phyloP scores from a whole-genome alignment of 441 rosid species.

The Bruguiera hainesii region DNA sequence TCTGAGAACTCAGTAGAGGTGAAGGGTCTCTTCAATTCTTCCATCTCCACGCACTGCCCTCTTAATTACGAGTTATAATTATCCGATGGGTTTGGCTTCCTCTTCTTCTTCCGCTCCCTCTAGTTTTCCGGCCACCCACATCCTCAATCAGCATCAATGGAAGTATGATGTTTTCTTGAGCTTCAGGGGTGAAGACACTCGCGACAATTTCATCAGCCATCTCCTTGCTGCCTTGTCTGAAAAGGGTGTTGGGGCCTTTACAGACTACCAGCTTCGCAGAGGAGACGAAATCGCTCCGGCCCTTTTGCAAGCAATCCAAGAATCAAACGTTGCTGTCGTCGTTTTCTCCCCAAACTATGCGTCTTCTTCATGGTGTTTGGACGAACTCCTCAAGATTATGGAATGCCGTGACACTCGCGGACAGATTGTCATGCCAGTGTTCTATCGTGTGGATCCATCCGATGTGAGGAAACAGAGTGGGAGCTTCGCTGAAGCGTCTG shows the following conservation, averaged over 20 bases:
- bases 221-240: not conserved
- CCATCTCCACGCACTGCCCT: no score
- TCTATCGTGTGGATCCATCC: no score
- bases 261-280: not conserved
- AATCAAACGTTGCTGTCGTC: not conserved
- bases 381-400: not conserved
- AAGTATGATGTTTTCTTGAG: not conserved
- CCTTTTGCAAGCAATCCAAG: not conserved
- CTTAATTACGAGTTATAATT: no score
- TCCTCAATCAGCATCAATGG: no score
- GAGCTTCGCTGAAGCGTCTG: no score
- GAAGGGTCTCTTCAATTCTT: no score
- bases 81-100: no score
- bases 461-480: no score
- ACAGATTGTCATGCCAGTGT: not conserved
- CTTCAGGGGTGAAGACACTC: not conserved
- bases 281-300: not conserved
- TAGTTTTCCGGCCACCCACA: no score
- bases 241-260: not conserved
- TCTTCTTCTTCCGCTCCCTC: no score
- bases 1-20: no score
- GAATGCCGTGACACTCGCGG: not conserved
- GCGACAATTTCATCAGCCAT: not conserved
- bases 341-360: not conserved
- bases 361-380: not conserved